Base-by-base conservation (phyloP, 441 rosid species). In the Croton setiger region DNA sequence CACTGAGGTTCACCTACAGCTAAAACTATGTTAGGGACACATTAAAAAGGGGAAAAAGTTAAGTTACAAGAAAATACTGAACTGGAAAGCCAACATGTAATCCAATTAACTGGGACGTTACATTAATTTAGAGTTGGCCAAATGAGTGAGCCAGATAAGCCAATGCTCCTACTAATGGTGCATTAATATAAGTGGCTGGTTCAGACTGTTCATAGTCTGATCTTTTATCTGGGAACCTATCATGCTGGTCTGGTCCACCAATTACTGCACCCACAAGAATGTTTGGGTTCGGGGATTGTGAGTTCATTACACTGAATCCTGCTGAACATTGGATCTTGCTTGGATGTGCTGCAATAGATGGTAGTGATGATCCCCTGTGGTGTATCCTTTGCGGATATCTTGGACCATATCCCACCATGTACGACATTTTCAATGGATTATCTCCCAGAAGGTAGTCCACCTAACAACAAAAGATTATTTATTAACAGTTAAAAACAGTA, bases 121-220 rank as follows among this genome's bases (percentile, higher is more conserved):
- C 31, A 17, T 1, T 45, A 17, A 21, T 5, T 59, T 70, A 83
- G 73, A 87, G 84, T 81, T 93, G 98, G 68, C 93, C 96, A 49
- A 78, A 93, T 4, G 97, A 81, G 79, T 89, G 97, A 11, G 92
- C 92, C 60, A 92, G 86, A 69, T 85, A 92, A 48, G 98, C 90
- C 73, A 92, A 79, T 20, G 86, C 87, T 27, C 99, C 99, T 11
- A 94, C 99, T 27, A 92, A 81, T 4, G 99, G 97, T 45, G 99
- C 96, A 71, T 92, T 94, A 51, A 92, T 92, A 73, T 94, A 92
- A 35, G 99, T 94, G 6, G 98, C 86, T 9, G 98, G 98, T 80
- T 94, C 99, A 3, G 98, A 87, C 75, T 85, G 88, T 84, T 84
- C 81, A 52, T 85, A 94, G 74, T 94, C 97, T 3, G 75, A 81